Base-by-base conservation (phyloP, 176 grass and related monocot genomes). In the Avena sativa region DNA sequence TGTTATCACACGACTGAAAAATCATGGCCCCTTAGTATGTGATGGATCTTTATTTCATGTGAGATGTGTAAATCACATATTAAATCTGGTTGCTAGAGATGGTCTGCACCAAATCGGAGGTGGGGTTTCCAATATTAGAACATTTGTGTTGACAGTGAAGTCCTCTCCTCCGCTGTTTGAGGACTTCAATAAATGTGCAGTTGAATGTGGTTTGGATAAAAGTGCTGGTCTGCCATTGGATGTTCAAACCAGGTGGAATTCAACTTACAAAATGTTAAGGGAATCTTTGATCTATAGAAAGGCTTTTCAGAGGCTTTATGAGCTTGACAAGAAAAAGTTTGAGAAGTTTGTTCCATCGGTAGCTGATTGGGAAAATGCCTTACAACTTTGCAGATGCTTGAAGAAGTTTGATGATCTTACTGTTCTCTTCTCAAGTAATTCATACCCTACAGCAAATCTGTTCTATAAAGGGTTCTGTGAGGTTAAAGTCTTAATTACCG, bases 71-170 rank as follows among this genome's bases (percentile, higher is more conserved):
- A 46, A 46, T 71, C 38, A 71, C 44, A 73, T 48, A 21, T 12
- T 73, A 48, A 72, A 72, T n/a, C 68, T 71, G 8, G 38, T 47
- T 47, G 40, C 70, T 73, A 73, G 61, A 30, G 61, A 64, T 64
- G 61, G 61, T 13, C 4, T 73, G 3, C 4, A n/a, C 2, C 3
- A 38, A 38, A 69, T 69, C 7, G 14, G 32, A 7, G 7, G 12
- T 69, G 15, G 5, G 19, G 32, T 69, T 69, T 34, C 14, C 2
- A 6, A 8, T 38, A 69, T 69, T 69, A 6, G 6, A 3, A 9
- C 66, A 38, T 69, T 69, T 38, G 7, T 69, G 16, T 30, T 30
- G 28, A 30, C 1, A 30, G 28, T 30, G 28, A 30, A 30, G 28
- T 30, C 28, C 28, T 30, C 67, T 10, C 67, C 67, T 8, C 8